Percentiles rank a stretch among this genome's conserved stretches.
phyloP scores from a whole-genome alignment of 306 rosid species.

The Adenanthera pavonina region DNA sequence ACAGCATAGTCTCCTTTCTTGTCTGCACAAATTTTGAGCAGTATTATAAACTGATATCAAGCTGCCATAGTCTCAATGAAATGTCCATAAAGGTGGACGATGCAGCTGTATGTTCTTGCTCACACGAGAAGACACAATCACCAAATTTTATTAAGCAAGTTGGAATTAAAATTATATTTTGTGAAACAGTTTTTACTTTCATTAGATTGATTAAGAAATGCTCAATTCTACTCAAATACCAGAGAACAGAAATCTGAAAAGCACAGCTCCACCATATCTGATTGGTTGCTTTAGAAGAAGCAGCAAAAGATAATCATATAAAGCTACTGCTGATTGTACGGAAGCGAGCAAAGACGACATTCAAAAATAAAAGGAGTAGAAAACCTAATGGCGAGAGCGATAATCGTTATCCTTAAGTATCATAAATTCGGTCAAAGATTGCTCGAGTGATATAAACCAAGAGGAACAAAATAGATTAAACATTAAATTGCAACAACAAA shows the following conservation, averaged over 20 bases:
- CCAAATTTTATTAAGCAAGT: background rate
- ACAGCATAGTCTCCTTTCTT: slow-evolving; percentile 52
- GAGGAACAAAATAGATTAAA: background rate
- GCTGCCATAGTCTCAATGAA: background rate
- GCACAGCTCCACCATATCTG: background rate
- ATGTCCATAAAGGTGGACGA: background rate
- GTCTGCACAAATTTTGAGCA: slow-evolving; percentile 41
- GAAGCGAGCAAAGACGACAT: background rate
- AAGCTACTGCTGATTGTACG: background rate
- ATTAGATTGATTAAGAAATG: background rate
- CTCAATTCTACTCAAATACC: background rate
- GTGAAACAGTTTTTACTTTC: background rate
- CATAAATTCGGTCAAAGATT: background rate
- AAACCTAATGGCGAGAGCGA: background rate
- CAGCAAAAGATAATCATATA: background rate
- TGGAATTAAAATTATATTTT: background rate
- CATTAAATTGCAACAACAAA: background rate
- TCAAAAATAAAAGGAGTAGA: background rate
- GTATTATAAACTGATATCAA: background rate
- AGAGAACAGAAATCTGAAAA: background rate
- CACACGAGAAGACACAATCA: background rate
- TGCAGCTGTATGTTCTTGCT: background rate
- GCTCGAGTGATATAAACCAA: background rate
- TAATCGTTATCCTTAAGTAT: background rate
- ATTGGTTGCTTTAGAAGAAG: background rate